phyloP scores from a whole-genome alignment of 1,284 basidiomycete genomes.

The Coniferiporia sulphurascens region DNA sequence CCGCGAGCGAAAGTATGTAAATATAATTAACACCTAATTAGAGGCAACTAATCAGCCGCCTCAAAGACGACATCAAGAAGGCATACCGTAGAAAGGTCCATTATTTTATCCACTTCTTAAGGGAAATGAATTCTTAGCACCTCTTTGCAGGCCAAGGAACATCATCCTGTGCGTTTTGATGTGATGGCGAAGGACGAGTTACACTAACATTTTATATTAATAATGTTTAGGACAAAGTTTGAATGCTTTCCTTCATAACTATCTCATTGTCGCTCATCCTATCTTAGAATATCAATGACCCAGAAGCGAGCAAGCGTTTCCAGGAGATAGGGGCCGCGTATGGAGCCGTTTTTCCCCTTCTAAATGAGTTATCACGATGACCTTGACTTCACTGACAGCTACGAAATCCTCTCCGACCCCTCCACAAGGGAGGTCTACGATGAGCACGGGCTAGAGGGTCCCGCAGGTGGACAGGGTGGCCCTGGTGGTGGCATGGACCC shows the following conservation, averaged over 20 bases:
- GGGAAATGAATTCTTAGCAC: conserved; percentile 18
- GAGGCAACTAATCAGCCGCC: conserved; percentile 9
- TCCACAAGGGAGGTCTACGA: conserved; percentile 81
- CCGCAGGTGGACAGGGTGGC: conserved; percentile 39
- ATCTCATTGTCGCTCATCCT: background rate
- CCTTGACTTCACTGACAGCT: conserved; percentile 41
- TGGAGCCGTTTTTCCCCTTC: conserved; percentile 35
- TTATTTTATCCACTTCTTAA: conserved; percentile 18
- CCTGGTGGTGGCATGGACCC: conserved; percentile 49
- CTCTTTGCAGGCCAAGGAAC: conserved; percentile 69
- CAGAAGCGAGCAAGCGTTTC: conserved; percentile 73
- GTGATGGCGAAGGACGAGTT: background rate
- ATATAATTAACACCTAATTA: background rate
- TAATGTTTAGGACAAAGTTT: conserved; percentile 58
- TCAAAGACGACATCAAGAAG: conserved; percentile 80
- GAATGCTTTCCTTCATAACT: conserved; percentile 9
- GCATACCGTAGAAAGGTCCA: conserved; percentile 82
- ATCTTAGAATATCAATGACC: conserved; percentile 71
- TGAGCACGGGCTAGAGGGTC: conserved; percentile 67
- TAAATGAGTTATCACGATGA: background rate
- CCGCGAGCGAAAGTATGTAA: conserved; percentile 63
- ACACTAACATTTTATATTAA: background rate
- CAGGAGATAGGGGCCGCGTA: conserved; percentile 87
- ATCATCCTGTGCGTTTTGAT: conserved; percentile 72
- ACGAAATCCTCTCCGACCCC: conserved; percentile 81